These are phyloP conservation scores for Solanum piurae DNA, from an alignment of 257 asterid genomes.

Conservation along the genomic window DNA sequence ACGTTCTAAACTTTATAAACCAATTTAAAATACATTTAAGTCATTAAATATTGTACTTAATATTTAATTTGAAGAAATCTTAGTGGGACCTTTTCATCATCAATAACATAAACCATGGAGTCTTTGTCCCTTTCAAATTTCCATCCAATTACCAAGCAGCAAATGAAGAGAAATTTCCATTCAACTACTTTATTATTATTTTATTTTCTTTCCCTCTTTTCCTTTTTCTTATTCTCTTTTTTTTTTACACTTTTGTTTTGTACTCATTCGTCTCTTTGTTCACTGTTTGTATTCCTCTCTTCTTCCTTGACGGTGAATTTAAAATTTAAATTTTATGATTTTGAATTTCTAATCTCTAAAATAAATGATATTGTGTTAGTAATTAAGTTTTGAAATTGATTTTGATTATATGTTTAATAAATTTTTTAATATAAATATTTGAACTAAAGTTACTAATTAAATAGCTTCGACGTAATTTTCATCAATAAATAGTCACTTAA, in stretches of 20 bases:
- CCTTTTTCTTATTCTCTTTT: neutral
- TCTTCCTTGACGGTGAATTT: neutral
- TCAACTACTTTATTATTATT: neutral
- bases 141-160: neutral
- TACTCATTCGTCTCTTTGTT: neutral
- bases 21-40: neutral
- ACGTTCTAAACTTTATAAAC: neutral
- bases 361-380: neutral
- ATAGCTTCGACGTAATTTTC: no score
- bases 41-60: neutral
- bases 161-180: neutral
- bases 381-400: neutral
- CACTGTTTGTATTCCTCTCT: neutral
- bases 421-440: no score
- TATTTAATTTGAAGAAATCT: neutral
- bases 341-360: neutral
- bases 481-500: no score
- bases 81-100: neutral
- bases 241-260: neutral
- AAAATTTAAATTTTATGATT: neutral
- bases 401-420: neutral
- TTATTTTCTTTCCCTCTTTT: neutral
- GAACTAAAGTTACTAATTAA: no score
- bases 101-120: neutral
- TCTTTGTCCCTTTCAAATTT: neutral